Evolutionary conservation across 192 early-diverging fungal genomes (phyloP).

Genomic region (Dissophora ornata): DNA sequence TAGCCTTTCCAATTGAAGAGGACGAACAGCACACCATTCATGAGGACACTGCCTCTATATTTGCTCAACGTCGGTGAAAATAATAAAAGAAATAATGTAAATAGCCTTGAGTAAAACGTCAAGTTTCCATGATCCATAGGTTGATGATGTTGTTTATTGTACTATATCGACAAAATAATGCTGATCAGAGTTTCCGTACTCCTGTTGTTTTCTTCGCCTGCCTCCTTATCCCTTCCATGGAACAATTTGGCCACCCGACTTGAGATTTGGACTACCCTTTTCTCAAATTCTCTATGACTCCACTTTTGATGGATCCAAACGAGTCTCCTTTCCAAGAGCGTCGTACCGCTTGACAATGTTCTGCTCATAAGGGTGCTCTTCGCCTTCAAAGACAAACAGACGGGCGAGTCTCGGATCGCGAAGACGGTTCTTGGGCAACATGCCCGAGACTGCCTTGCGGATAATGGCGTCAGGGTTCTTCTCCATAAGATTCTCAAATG

Average conservation of each 20-base stretch:
- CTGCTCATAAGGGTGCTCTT: slow-evolving; percentile 84
- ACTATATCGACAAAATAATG: not conserved
- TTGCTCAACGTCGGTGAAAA: too few relatives aligned
- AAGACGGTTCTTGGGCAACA: slow-evolving; percentile 95
- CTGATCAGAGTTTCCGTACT: too few relatives aligned
- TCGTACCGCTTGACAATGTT: slow-evolving; percentile 90
- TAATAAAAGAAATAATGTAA: too few relatives aligned
- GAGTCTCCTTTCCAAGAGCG: slow-evolving; percentile 50
- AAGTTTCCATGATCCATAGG: too few relatives aligned
- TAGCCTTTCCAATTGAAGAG: slow-evolving; percentile 55
- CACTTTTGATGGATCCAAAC: slow-evolving; percentile 44
- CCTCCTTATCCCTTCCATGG: not conserved
- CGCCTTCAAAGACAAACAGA: slow-evolving; percentile 85
- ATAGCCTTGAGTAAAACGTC: too few relatives aligned
- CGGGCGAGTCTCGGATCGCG: slow-evolving; percentile 81
- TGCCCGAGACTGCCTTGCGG: slow-evolving; percentile 92
- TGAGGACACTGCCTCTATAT: slow-evolving; percentile 35
- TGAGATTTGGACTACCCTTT: too few relatives aligned
- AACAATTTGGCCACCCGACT: too few relatives aligned
- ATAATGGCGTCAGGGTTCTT: slow-evolving; percentile 84
- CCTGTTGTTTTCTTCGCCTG: not conserved
- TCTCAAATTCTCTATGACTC: slow-evolving; percentile 43
- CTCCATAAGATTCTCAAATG: slow-evolving; percentile 77
- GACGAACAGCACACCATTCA: slow-evolving; percentile 26
- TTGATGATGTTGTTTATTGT: slow-evolving; percentile 3